A percentile compares a stretch with the other conserved stretches of the same genome.
Evolutionary conservation across 495 filamentous ascomycete genomes (phyloP).

Genomic region (Lophiotrema nucula): DNA sequence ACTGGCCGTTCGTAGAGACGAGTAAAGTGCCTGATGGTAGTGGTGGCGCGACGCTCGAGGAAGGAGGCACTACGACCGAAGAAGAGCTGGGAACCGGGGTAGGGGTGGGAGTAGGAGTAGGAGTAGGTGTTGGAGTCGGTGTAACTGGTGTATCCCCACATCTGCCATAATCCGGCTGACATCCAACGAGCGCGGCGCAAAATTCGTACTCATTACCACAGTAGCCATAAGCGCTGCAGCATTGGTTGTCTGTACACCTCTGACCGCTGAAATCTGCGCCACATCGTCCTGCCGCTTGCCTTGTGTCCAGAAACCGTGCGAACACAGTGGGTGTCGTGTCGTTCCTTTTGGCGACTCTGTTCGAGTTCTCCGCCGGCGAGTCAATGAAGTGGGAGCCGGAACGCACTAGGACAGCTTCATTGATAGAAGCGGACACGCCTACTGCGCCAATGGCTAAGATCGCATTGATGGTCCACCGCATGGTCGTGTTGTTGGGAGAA

Average conservation of each 20-base stretch:
- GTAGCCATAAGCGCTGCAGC: slow-evolving; percentile 23
- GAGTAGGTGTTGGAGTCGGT: slow-evolving; percentile 14
- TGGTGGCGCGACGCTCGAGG: slow-evolving; percentile 5
- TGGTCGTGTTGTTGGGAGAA: not conserved
- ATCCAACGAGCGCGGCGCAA: slow-evolving; percentile 23
- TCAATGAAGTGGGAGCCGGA: not conserved
- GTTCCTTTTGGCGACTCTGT: not conserved
- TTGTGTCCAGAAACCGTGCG: not conserved
- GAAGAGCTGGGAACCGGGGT: slow-evolving; percentile 5
- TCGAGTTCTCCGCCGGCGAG: not conserved
- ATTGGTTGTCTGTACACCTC: slow-evolving; percentile 9
- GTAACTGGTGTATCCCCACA: slow-evolving; percentile 19
- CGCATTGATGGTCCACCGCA: slow-evolving; percentile 2
- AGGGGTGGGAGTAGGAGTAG: slow-evolving; percentile 11
- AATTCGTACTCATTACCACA: slow-evolving; percentile 21
- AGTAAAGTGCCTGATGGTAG: slow-evolving; percentile 21
- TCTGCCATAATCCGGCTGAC: slow-evolving; percentile 24
- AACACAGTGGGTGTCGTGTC: slow-evolving; percentile 3
- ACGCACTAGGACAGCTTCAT: not conserved
- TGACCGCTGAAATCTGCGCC: slow-evolving; percentile 9
- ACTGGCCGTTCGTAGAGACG: slow-evolving; percentile 22
- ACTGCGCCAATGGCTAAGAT: not conserved
- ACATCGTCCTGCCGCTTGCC: slow-evolving; percentile 18
- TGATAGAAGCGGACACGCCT: not conserved
- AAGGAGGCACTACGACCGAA: not conserved